phyloP scores from a whole-genome alignment of 805 yeast species.

The Nakazawaea holstii region DNA sequence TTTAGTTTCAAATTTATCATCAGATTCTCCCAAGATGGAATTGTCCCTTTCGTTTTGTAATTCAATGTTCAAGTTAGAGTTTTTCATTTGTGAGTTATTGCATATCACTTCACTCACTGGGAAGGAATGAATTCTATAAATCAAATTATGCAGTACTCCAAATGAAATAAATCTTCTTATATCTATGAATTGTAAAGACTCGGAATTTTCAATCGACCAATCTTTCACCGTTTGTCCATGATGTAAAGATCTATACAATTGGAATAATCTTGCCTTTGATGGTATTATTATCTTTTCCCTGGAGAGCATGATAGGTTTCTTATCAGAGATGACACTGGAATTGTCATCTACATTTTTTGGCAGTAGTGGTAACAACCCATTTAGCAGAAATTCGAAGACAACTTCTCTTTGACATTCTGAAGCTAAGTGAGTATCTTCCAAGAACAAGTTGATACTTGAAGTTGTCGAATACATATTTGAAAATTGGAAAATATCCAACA shows the following conservation, averaged over 20 bases:
- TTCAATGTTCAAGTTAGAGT: no score
- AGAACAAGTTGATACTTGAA: constrained; percentile 62
- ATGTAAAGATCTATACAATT: constrained; percentile 68
- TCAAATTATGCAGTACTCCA: constrained; percentile 77
- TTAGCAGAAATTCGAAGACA: constrained; percentile 26
- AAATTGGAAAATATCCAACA: constrained; percentile 87
- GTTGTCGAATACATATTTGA: constrained; percentile 87
- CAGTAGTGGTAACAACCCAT: constrained; percentile 19
- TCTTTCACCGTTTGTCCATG: constrained; percentile 73
- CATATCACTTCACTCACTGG: constrained; percentile 50
- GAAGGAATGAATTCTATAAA: constrained; percentile 74
- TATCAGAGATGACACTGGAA: constrained; percentile 7
- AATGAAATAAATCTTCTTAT: constrained; percentile 79
- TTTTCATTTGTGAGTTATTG: constrained; percentile 11
- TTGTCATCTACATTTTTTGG: constrained; percentile 10
- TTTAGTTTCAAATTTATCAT: constrained; percentile 19
- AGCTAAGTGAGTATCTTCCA: constrained; percentile 60
- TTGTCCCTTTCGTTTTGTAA: constrained; percentile 7
- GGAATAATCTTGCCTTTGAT: constrained; percentile 61
- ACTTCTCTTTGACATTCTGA: constrained; percentile 85
- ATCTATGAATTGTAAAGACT: constrained; percentile 61
- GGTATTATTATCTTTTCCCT: constrained; percentile 34
- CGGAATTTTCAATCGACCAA: constrained; percentile 72
- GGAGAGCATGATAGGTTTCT: constrained; percentile 7
- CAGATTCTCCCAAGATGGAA: constrained; percentile 16